These are phyloP conservation scores for Taiozyma sp. DNA, from an alignment of 1,139 yeast species.

Conservation along the genomic window DNA sequence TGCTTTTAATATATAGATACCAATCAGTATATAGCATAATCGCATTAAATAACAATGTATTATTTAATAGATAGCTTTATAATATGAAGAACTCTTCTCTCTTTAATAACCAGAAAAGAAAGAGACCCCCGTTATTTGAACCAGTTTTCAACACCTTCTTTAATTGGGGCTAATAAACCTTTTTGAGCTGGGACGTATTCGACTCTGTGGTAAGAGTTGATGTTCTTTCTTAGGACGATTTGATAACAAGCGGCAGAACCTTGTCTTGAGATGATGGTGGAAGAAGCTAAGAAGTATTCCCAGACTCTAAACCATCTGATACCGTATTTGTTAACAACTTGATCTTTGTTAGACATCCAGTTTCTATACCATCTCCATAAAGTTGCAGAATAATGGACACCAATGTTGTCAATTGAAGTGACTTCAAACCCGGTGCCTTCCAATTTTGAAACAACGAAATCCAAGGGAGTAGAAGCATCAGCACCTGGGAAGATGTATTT, in stretches of 20 bases:
- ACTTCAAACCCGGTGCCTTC: constrained; percentile 87
- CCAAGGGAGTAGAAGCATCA: constrained; percentile 91
- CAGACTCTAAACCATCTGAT: constrained; percentile 89
- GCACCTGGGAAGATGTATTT: constrained; percentile 97
- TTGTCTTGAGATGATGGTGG: constrained; percentile 84
- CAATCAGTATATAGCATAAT: too few relatives aligned
- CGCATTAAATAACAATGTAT: too few relatives aligned
- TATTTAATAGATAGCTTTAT: too few relatives aligned
- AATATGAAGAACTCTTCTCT: too few relatives aligned
- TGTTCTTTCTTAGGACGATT: constrained; percentile 83
- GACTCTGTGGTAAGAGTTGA: constrained; percentile 79
- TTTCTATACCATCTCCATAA: constrained; percentile 94
- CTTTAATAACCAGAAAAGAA: too few relatives aligned
- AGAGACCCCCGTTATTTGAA: constrained; percentile 27
- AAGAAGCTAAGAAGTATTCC: constrained; percentile 83
- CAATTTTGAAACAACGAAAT: constrained; percentile 69
- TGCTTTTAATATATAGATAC: too few relatives aligned
- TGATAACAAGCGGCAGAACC: constrained; percentile 93
- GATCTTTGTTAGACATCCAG: constrained; percentile 83
- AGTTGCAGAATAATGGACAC: constrained; percentile 90
- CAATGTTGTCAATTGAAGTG: constrained; percentile 79
- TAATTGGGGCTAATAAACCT: constrained; percentile 65
- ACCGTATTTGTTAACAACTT: constrained; percentile 77
- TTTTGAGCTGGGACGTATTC: constrained; percentile 75
- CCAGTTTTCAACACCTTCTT: constrained; percentile 46